Conservation (phyloP, 106 monocot species). For the Phalaenopsis aphrodite region DNA sequence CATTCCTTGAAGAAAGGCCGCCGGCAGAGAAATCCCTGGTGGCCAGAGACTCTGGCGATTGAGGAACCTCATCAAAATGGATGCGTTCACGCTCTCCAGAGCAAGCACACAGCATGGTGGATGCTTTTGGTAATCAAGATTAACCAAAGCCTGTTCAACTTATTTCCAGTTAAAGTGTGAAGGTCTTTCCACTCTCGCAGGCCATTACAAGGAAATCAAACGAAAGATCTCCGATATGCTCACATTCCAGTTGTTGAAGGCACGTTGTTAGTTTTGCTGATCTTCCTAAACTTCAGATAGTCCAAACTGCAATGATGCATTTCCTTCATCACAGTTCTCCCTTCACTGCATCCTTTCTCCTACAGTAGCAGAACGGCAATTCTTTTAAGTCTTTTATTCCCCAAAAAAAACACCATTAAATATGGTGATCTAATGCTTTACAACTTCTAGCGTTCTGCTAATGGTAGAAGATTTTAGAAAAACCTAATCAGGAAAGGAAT, state of each 20-base stretch:
- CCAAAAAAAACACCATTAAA: not conserved
- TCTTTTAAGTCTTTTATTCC: not conserved
- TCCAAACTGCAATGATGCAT: not conserved
- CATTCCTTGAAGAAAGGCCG: conserved; percentile 44
- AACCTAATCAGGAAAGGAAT: not conserved
- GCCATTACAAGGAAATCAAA: not conserved
- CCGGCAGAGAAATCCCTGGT: conserved; percentile 78
- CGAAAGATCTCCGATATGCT: not conserved
- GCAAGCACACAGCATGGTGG: conserved; percentile 74
- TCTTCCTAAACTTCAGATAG: not conserved
- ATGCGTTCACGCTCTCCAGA: conserved; percentile 54
- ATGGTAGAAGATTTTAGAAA: not conserved
- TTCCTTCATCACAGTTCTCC: not conserved
- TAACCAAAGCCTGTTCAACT: not conserved
- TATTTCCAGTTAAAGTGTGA: not conserved
- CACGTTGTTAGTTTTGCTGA: not conserved
- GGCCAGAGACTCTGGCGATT: conserved; percentile 71
- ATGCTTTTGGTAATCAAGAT: not conserved
- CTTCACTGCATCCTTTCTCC: not conserved
- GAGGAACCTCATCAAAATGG: conserved; percentile 68
- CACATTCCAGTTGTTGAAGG: not conserved
- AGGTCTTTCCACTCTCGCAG: not conserved
- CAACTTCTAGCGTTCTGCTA: not conserved
- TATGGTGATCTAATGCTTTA: not conserved
- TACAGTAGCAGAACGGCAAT: not conserved